Conservation (phyloP, 2,329 filamentous ascomycete species). For the Sphaceloma murrayae region DNA sequence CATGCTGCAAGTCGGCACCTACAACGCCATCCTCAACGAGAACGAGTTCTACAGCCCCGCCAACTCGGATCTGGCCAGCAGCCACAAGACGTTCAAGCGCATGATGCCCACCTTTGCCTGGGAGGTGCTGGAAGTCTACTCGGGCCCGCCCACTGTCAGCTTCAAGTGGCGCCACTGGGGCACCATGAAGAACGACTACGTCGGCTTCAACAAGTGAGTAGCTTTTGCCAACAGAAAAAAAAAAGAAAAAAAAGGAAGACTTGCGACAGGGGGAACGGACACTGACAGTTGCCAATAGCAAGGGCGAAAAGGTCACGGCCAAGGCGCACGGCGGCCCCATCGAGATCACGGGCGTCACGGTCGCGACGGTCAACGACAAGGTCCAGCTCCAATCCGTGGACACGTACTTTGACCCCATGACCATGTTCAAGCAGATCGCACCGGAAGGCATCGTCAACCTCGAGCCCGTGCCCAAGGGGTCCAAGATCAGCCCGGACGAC, state of each 20-base stretch:
- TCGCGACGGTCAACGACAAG: conserved; percentile 53
- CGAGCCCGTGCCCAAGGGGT: conserved; percentile 28
- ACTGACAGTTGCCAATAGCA: conserved; percentile 34
- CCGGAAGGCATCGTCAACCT: conserved; percentile 41
- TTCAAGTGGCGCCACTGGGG: conserved; percentile 64
- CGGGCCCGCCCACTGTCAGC: conserved; percentile 51
- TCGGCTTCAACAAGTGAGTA: conserved; percentile 52
- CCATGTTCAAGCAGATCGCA: conserved; percentile 58
- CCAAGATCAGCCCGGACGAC: conserved; percentile 26
- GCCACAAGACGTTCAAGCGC: conserved; percentile 61
- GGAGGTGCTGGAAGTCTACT: conserved; percentile 61
- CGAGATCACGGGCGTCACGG: conserved; percentile 54
- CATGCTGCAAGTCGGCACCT: conserved; percentile 59
- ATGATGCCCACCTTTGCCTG: conserved; percentile 67
- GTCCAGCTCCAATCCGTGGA: conserved; percentile 50
- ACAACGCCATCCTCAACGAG: conserved; percentile 56
- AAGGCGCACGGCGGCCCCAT: conserved; percentile 53
- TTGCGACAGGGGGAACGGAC: no score
- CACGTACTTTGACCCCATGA: conserved; percentile 56
- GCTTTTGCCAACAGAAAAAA: not conserved
- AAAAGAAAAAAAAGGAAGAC: no score
- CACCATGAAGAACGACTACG: conserved; percentile 56
- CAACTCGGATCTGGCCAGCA: conserved; percentile 52
- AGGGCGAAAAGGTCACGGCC: conserved; percentile 52
- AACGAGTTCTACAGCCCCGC: conserved; percentile 56